A percentile compares a stretch with the other conserved stretches of the same genome.
Conservation (phyloP, 257 asterid genomes). For the Solanum pimpinellifolium region DNA sequence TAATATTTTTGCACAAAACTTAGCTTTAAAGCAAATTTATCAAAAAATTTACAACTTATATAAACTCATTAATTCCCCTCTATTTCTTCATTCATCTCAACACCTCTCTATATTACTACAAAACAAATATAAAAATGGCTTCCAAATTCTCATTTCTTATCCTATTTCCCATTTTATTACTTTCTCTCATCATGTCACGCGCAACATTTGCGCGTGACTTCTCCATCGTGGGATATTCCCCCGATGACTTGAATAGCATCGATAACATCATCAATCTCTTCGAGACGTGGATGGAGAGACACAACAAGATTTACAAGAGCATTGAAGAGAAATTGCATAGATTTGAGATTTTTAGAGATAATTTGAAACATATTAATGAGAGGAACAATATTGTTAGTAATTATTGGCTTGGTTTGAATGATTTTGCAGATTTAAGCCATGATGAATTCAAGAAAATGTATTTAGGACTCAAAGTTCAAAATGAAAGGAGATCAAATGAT, state of each 20-base stretch:
- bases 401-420: slow-evolving; percentile 62
- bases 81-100: slow-evolving; percentile 10
- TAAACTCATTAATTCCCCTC: slow-evolving; percentile 6
- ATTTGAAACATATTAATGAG: slow-evolving; percentile 49
- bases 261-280: slow-evolving; percentile 53
- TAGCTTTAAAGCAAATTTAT: slow-evolving; percentile 16
- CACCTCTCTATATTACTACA: not conserved
- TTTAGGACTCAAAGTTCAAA: slow-evolving; percentile 37
- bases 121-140: slow-evolving; percentile 23
- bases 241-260: slow-evolving; percentile 34
- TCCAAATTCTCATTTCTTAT: slow-evolving; percentile 21
- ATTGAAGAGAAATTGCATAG: slow-evolving; percentile 52
- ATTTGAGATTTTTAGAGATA: slow-evolving; percentile 54
- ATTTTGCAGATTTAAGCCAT: slow-evolving; percentile 56
- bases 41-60: not conserved
- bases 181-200: slow-evolving; percentile 11
- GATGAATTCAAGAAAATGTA: slow-evolving; percentile 50
- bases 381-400: slow-evolving; percentile 36
- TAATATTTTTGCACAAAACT: not conserved
- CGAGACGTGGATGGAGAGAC: slow-evolving; percentile 47
- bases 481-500: not conserved
- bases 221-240: slow-evolving; percentile 52
- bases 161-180: not conserved
- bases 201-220: slow-evolving; percentile 23
- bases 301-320: slow-evolving; percentile 33